Conservation (phyloP, 352 stramenopile species). For the Thalassiosira mediterranea region DNA sequence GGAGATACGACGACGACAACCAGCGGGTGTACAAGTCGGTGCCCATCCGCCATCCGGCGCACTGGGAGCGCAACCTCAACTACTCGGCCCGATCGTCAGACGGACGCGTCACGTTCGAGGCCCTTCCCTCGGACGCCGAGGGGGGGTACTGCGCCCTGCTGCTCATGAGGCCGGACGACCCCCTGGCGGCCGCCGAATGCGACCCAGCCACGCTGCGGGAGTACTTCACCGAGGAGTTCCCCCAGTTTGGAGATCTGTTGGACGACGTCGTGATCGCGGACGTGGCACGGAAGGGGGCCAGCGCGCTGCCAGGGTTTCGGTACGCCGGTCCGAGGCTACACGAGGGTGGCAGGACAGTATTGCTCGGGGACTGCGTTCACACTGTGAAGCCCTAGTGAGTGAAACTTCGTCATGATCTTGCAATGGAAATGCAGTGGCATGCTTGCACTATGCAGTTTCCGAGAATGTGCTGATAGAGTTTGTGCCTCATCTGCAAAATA, state of each 20-base stretch:
- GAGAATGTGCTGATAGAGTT: too few relatives aligned
- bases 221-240: constrained; percentile 72
- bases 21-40: constrained; percentile 85
- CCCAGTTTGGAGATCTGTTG: constrained; percentile 80
- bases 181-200: constrained; percentile 61
- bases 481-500: neutral
- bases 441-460: too few relatives aligned
- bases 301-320: constrained; percentile 79
- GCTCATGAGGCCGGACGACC: constrained; percentile 77
- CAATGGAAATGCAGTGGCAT: too few relatives aligned
- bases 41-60: constrained; percentile 72
- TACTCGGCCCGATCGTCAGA: constrained; percentile 73
- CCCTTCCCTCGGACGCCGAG: constrained; percentile 75
- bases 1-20: constrained; percentile 78
- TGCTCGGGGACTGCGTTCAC: constrained; percentile 82
- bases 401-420: too few relatives aligned
- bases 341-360: constrained; percentile 64
- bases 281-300: constrained; percentile 73
- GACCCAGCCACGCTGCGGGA: constrained; percentile 61
- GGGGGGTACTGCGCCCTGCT: constrained; percentile 80
- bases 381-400: constrained; percentile 85
- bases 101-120: constrained; percentile 79
- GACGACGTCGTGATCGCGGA: constrained; percentile 72
- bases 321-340: constrained; percentile 77
- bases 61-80: constrained; percentile 80